Base-by-base conservation (phyloP, 768 basidiomycete species). In the Leucogyrophana mollusca region DNA sequence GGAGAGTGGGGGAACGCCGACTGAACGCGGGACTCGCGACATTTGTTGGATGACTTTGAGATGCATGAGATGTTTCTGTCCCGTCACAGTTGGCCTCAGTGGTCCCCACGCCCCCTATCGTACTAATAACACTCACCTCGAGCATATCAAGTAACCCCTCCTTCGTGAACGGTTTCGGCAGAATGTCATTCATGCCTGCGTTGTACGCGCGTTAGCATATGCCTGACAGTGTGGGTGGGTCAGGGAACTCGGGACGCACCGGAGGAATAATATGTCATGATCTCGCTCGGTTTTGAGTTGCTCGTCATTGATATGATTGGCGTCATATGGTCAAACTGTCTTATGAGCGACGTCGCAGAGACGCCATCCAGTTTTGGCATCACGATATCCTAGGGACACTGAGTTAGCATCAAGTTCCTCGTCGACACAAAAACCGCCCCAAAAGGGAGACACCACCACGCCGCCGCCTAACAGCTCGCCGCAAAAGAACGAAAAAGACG, bases 271-370 rank as follows among this genome's bases (percentile, higher is more conserved):
- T 94, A 95, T 7, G 85, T 90, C 82, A 94, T 84, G 51, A 95
- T 87, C 65, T 95, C 89, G 67, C 87, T 86, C 21, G 94, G 93
- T 56, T 91, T 88, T 45, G 90, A 91, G 65, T 94, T 95, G 58
- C 84, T 87, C 43, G 94, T 98, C 95, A 98, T 98, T 18, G 93
- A 95, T 54, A 98, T 96, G 63, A 98, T 97, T 4, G 95, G 95
- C 34, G 94, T 96, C 72, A 85, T 87, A 47, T 84, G 82, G 69
- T 97, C 94, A 61, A 97, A 98, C 69, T 94, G 90, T 14, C 95
- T 78, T 55, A 98, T 96, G 56, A 97, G 66, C 47, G 85, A 91
- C 30, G 95, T 97, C 9, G 95, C 95, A 3, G 86, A 85, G 21
- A 94, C 83, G 22, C 93, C 92, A 52, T 93, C 85, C 56, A 90